phyloP scores from a whole-genome alignment of 257 asterid genomes.

The Nicotiana otophora region DNA sequence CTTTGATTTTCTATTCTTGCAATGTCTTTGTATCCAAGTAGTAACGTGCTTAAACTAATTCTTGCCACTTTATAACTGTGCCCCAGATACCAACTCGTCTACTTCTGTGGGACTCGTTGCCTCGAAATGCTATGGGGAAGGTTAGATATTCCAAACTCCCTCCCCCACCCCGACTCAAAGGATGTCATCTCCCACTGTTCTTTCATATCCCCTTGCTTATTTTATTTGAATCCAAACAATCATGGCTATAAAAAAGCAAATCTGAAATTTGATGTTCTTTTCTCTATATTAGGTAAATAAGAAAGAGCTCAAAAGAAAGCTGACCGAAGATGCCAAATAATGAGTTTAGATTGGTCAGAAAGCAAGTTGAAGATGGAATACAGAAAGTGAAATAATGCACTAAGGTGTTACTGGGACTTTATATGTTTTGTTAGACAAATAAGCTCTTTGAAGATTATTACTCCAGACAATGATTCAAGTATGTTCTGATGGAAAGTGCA shows the following conservation, averaged over 20 bases:
- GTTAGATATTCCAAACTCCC: constrained; percentile 21
- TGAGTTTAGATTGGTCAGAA: background rate
- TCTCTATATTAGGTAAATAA: constrained; percentile 62
- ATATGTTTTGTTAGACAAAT: background rate
- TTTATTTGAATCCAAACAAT: background rate
- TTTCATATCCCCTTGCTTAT: background rate
- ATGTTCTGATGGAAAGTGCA: background rate
- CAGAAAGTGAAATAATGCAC: background rate
- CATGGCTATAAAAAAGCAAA: background rate
- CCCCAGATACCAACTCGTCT: constrained; percentile 72
- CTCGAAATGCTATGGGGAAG: constrained; percentile 98
- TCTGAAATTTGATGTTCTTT: background rate
- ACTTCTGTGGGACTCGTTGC: constrained; percentile 72
- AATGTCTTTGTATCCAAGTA: background rate
- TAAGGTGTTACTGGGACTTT: background rate
- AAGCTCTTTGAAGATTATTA: background rate
- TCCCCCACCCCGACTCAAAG: background rate
- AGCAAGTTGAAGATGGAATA: background rate
- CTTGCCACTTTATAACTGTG: background rate
- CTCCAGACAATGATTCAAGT: background rate
- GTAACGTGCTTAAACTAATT: background rate
- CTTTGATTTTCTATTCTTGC: background rate
- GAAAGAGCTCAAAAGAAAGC: constrained; percentile 69
- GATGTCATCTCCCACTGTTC: background rate
- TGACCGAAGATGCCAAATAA: constrained; percentile 26